Percentiles rank a stretch among this genome's conserved stretches.
phyloP scores from a whole-genome alignment of 2,329 filamentous ascomycete genomes.

The Fusarium pininemorale region DNA sequence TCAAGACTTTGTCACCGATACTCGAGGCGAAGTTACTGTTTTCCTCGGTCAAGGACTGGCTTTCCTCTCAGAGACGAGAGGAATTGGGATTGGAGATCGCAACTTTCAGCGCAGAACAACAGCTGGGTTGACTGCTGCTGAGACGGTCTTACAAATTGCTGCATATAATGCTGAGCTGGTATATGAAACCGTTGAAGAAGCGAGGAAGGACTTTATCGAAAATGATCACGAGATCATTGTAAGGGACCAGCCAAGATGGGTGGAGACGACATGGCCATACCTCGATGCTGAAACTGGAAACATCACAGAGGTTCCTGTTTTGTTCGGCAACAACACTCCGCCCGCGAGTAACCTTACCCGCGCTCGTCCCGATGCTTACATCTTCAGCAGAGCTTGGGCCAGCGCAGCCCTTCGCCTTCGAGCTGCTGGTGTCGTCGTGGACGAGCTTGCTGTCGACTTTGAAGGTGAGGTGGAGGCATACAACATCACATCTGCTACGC shows the following conservation, averaged over 20 bases:
- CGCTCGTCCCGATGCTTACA: constrained; percentile 43
- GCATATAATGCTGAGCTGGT: constrained; percentile 43
- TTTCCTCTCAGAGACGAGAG: constrained; percentile 45
- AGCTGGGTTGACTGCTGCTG: constrained; percentile 41
- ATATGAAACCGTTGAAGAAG: constrained; percentile 38
- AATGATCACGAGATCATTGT: constrained; percentile 33
- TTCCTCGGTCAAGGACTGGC: constrained; percentile 43
- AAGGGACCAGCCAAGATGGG: constrained; percentile 32
- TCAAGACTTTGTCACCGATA: constrained; percentile 42
- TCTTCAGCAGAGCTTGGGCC: constrained; percentile 43
- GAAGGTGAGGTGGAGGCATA: constrained; percentile 42
- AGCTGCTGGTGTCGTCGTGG: constrained; percentile 37
- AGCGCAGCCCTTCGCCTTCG: constrained; percentile 41
- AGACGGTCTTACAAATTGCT: constrained; percentile 40
- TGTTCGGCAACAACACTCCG: constrained; percentile 43
- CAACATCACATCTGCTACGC: constrained; percentile 29
- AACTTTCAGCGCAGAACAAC: constrained; percentile 45
- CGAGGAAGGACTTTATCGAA: constrained; percentile 40
- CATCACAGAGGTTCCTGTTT: constrained; percentile 39
- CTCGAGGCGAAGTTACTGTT: constrained; percentile 43
- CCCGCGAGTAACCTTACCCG: constrained; percentile 43
- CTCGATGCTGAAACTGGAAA: constrained; percentile 39
- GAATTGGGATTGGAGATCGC: constrained; percentile 43
- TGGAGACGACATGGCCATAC: constrained; percentile 32
- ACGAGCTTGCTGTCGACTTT: constrained; percentile 35